Conservation (phyloP, 129 eudicot species). For the Chrysanthemum seticuspe region DNA sequence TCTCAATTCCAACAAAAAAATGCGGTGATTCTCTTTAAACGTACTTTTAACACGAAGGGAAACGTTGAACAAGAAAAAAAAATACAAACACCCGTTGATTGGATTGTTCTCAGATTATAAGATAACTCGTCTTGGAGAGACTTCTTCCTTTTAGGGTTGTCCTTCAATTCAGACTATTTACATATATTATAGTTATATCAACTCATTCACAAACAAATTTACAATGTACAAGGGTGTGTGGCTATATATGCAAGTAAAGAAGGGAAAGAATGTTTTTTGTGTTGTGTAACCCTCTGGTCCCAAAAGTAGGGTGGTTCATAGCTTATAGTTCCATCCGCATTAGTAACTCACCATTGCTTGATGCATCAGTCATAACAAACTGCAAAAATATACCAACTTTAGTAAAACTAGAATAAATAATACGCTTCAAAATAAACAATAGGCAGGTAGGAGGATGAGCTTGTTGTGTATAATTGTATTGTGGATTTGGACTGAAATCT, state of each 20-base stretch:
- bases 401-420: neutral
- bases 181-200: conserved; percentile 15
- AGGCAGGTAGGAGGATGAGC: neutral
- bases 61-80: too few species aligned
- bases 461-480: neutral
- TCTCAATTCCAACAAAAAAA: too few species aligned
- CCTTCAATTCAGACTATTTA: conserved; percentile 4
- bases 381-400: conserved; percentile 25
- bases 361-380: conserved; percentile 48
- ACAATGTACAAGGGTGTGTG: conserved; percentile 4
- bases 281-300: neutral
- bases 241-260: conserved; percentile 13
- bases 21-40: too few species aligned
- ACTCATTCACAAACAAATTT: conserved; percentile 20
- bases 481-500: neutral
- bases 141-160: too few species aligned
- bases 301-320: neutral
- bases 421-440: neutral
- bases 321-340: conserved; percentile 57
- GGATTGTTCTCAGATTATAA: too few species aligned
- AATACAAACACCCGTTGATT: too few species aligned
- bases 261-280: neutral
- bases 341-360: conserved; percentile 48
- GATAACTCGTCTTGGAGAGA: too few species aligned
- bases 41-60: too few species aligned